Evolutionary conservation across 371 early-diverging fungal genomes (phyloP), one percentile per base, ranked within the genome.

Genomic region (Phascolomyces articulosus): DNA sequence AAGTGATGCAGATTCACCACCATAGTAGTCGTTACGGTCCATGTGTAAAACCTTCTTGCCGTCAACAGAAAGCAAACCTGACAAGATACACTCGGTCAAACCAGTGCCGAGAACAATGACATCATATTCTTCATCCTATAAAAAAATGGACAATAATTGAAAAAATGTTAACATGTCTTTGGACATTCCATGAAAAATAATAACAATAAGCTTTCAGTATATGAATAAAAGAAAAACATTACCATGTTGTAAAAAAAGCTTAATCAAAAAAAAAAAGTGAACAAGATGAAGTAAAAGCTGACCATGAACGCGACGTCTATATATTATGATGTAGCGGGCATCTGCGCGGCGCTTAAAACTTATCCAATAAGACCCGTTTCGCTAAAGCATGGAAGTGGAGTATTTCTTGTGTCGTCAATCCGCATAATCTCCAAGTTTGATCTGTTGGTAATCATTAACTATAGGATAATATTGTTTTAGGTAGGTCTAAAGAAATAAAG

Each of bases 21-120:
- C 99, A 77, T 99, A 99, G 77, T 96, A 96, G 78, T 97, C 92
- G 78, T 99, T 98, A 63, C 96, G 90, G 83, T 99, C 99, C 83
- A 99, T 93, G 73, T 98, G 97, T 64, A 98, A 86, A 16, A 99
- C 99, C 83, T 96, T 98, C 84, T 99, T 98, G 70, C 96, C 96
- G 71, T 98, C 97, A 44, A 97, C 93, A 8, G 99, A 96, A 27
- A 99, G 87, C 44, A 99, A 87, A 60, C 98, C 98, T 21, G 98
- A 96, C 53, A 99, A 88, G 75, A 98, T 95, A 83, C 99, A 99
- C 82, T 99, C 99, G 79, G 99, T 96, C 68, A 99, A 86, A 60
- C 99, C 99, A 40, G 99, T 99, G 62, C 99, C 99, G 65, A 98
- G 87, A 69, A 98, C 94, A 77, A 98, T 91, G 72, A 95, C 94